Evolutionary conservation across 163 green algal species (phyloP), one percentile per base, ranked within the genome.

Genomic region (Botryococcus braunii): DNA sequence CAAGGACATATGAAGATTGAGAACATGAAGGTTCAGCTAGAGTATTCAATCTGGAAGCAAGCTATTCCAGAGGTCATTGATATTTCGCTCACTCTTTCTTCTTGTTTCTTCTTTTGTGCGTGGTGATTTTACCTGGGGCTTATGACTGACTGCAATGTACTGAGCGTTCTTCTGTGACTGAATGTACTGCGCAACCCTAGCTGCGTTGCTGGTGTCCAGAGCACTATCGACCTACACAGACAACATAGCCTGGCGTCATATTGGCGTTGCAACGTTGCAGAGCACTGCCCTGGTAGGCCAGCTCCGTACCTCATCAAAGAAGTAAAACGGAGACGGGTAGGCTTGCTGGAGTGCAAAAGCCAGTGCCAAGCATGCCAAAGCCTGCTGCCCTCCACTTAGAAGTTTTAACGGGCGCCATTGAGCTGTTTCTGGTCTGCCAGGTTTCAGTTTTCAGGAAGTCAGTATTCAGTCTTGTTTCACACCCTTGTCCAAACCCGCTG

Each of bases 321-420:
- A 92, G 74, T 91, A 93, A 62, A 96, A 94, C 4, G 89, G 87
- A 0, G 84, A 91, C 3, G 88, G 88, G 27, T 85, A 83, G 38
- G 79, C 77, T 32, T 76, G 73, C 62, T 86, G 77, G 62, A 91
- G 65, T 5, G 86, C 85, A 65, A 93, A 87, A 69, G 74, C 86
- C 4, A 95, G 81, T 2, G 88, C 80, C 59, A 95, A 77, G 8
- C 74, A 82, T 4, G 86, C 83, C 49, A 95, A 75, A 5, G 86
- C 83, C 74, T 95, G 87, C 79, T 95, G 88, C 3, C 88, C 88
- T 1, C 88, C 88, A 3, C 71, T 85, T n/a, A 95, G 78, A 0
- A 70, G 49, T 0, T 40, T 21, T 48, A 93, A 94, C 3, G 76
- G 66, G 1, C 88, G 72, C 85, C 88, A 95, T 8, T 61, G 69